Conservation (phyloP, 805 yeast species). For the Candida taoyuanica region DNA sequence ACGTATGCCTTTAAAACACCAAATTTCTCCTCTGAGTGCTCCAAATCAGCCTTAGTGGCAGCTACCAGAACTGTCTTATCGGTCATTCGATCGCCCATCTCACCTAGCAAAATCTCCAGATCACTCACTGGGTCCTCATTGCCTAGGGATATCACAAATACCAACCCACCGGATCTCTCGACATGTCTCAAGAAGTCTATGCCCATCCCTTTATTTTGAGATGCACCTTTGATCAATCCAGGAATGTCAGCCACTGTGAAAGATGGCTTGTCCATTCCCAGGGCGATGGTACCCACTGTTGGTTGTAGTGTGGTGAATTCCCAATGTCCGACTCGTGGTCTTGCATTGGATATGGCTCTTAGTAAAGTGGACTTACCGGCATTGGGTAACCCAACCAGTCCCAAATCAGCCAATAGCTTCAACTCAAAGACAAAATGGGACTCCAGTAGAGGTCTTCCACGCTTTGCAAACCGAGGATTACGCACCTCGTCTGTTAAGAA, state of each 20-base stretch:
- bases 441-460: conserved; percentile 68
- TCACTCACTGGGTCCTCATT: conserved; percentile 62
- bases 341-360: conserved; percentile 81
- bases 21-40: conserved; percentile 47
- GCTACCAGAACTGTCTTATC: conserved; percentile 66
- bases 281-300: conserved; percentile 78
- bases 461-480: conserved; percentile 84
- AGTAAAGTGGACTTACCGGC: conserved; percentile 93
- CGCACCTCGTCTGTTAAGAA: conserved; percentile 78
- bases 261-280: conserved; percentile 53
- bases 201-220: conserved; percentile 86
- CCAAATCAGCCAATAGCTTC: conserved; percentile 86
- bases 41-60: conserved; percentile 91
- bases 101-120: conserved; percentile 55
- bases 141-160: conserved; percentile 79
- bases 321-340: conserved; percentile 94
- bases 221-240: conserved; percentile 88
- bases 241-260: conserved; percentile 98
- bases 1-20: conserved; percentile 40
- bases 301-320: conserved; percentile 94
- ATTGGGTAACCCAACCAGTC: conserved; percentile 92
- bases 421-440: conserved; percentile 74
- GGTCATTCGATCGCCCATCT: conserved; percentile 66
- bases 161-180: conserved; percentile 86
- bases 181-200: conserved; percentile 87